Base-by-base conservation (phyloP, 73 alveolate genomes). In the Paramecium sexaurelia region DNA sequence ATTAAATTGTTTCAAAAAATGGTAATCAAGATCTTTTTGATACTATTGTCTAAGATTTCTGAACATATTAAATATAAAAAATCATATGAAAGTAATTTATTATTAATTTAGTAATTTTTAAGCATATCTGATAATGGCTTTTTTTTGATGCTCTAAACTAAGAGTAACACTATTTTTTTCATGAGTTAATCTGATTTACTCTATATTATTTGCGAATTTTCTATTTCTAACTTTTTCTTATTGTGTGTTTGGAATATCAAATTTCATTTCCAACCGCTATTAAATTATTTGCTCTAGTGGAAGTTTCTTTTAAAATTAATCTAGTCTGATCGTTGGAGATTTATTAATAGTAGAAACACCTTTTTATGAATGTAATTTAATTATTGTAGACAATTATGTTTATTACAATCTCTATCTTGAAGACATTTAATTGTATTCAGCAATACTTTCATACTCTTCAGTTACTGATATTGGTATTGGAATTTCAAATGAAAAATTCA, bases 391-490 rank as follows among this genome's bases (percentile, higher is more conserved):
- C 17, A 36, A 11, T 71, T 71, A 19, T 35, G 86, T 71, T 71
- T 71, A 32, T 71, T 71, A 33, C 27, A 71, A 7, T 10, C 19
- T 71, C 26, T 71, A 7, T 71, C 3, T 19, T 15, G 37, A 27
- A 11, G 86, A 37, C 86, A 71, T 35, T 32, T 13, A 37, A 35
- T 71, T 32, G 19, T 27, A 20, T 71, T 35, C 32, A 32, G 37
- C 43, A 3, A 33, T 33, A 13, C 43, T 33, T 35, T 71, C 55
- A 71, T 71, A 35, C 17, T 71, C 56, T 36, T 35, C 55, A 33
- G 86, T 36, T 40, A 37, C 32, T 33, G 86, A 37, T 71, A 71
- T 71, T 35, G 86, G 86, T 2, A 33, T 35, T 27, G 86, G 86
- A 71, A 71, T 71, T 36, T 71, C 86, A 71, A 71, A 71, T 15